phyloP scores from a whole-genome alignment of 768 basidiomycete genomes.

The Podaxis sp. region DNA sequence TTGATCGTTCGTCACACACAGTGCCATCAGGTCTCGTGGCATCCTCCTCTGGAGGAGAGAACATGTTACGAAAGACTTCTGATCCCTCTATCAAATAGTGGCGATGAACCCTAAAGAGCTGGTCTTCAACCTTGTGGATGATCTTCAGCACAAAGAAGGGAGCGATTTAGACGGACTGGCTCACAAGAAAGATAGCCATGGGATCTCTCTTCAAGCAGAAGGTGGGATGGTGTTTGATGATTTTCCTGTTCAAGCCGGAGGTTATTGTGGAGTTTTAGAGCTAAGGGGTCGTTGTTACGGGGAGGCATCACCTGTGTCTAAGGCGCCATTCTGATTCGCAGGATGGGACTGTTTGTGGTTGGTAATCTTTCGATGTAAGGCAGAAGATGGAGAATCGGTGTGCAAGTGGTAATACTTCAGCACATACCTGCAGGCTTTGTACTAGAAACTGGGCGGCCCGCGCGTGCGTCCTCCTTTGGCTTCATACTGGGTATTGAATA shows the following conservation, averaged over 20 bases:
- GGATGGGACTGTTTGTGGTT: too few relatives aligned
- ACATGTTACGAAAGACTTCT: slow-evolving; percentile 32
- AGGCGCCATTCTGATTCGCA: too few relatives aligned
- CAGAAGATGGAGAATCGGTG: too few relatives aligned
- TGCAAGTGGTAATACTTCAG: too few relatives aligned
- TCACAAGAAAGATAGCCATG: slow-evolving; percentile 20
- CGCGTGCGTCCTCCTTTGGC: too few relatives aligned
- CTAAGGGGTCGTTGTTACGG: neutral
- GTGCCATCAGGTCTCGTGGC: neutral
- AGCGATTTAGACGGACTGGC: neutral
- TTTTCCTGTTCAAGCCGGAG: neutral
- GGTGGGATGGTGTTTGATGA: neutral
- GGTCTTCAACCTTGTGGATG: slow-evolving; percentile 30
- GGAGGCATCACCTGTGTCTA: too few relatives aligned
- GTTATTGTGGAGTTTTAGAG: neutral
- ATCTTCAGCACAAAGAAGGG: neutral
- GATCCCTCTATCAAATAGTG: slow-evolving; percentile 31
- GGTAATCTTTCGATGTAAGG: too few relatives aligned
- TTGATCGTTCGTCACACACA: slow-evolving; percentile 27
- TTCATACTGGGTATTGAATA: too few relatives aligned
- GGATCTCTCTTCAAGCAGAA: slow-evolving; percentile 21
- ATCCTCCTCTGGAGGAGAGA: slow-evolving; percentile 24
- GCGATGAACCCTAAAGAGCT: slow-evolving; percentile 26
- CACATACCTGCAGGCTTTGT: too few relatives aligned
- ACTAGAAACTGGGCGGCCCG: too few relatives aligned